Base-by-base conservation (phyloP, 345 rosid species). In the Sisymbrium irio region DNA sequence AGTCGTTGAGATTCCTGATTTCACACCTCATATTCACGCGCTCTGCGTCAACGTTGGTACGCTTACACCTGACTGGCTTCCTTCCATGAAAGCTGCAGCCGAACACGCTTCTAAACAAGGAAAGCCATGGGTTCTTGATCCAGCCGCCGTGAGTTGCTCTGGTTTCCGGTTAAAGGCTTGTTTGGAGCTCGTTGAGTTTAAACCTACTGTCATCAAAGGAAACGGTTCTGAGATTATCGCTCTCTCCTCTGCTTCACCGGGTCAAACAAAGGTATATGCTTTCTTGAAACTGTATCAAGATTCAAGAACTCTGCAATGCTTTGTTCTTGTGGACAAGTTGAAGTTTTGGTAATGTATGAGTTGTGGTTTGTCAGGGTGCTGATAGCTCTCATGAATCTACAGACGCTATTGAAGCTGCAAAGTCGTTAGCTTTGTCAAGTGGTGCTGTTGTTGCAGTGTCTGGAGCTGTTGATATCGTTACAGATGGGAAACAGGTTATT, bases 121-220 rank as follows among this genome's bases (percentile, higher is more conserved):
- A 4, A 89, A 73, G 73, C 97, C 98, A 0, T 91, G 98, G 96
- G 86, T 89, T 73, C 91, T 94, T 22, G 96, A 91, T 78, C 96
- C 96, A 1, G 97, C 91, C 22, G 97, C 98, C 14, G 92, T 87
- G n/a, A 91, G 90, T 13, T 89, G 90, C 67, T 84, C 96, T 4
- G 42, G 58, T 18, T 91, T 86, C 83, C 91, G 96, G 63, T 75
- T 94, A 58, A 86, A 78, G 14, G 83, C 91, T 1, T 94, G 98
- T 62, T 62, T 87, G 77, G 96, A 89, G 74, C 94, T 91, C 33
- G 75, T 87, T n/a, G 73, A 65, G 65, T 65, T 85, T 14, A 82
- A 79, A 65, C 98, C 97, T 33, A 68, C 85, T 19, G 90, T 93
- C 9, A 88, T 93, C 58, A 79, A 94, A 62, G 97, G 98, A 5